Conservation (phyloP, 305 asterid species). For the Ruellia speciosa region DNA sequence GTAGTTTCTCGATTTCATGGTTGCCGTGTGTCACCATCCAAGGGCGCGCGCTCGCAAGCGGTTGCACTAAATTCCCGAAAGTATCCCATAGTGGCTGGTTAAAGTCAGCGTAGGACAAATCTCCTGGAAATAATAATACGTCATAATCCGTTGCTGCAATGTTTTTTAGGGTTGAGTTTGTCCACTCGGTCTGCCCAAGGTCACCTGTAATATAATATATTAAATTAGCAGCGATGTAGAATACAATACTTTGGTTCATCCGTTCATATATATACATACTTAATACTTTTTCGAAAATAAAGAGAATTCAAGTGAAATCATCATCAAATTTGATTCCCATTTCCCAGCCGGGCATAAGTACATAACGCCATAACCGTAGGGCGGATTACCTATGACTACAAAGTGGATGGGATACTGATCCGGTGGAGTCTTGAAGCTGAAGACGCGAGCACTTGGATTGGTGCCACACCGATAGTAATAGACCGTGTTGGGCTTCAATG, state of each 20-base stretch:
- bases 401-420: conserved; percentile 50
- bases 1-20: conserved; percentile 55
- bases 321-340: no score
- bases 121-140: conserved; percentile 59
- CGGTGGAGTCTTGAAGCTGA: conserved; percentile 56
- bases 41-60: conserved; percentile 59
- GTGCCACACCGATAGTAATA: conserved; percentile 48
- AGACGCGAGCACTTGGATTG: conserved; percentile 36
- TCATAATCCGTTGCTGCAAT: conserved; percentile 47
- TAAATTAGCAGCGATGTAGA: no score
- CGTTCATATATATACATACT: no score
- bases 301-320: no score
- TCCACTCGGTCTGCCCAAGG: conserved; percentile 66
- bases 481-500: conserved; percentile 38
- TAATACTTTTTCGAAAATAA: no score
- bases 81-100: conserved; percentile 53
- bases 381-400: conserved; percentile 54
- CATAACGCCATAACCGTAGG: no score
- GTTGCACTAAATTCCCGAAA: conserved; percentile 56
- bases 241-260: no score
- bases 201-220: conserved; percentile 22
- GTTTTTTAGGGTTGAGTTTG: conserved; percentile 49
- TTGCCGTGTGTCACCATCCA: conserved; percentile 82
- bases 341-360: no score
- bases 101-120: conserved; percentile 46